Evolutionary conservation across 2,329 filamentous ascomycete species (phyloP), one percentile per base, ranked within the genome.

Genomic region (Acrodontium crateriforme): DNA sequence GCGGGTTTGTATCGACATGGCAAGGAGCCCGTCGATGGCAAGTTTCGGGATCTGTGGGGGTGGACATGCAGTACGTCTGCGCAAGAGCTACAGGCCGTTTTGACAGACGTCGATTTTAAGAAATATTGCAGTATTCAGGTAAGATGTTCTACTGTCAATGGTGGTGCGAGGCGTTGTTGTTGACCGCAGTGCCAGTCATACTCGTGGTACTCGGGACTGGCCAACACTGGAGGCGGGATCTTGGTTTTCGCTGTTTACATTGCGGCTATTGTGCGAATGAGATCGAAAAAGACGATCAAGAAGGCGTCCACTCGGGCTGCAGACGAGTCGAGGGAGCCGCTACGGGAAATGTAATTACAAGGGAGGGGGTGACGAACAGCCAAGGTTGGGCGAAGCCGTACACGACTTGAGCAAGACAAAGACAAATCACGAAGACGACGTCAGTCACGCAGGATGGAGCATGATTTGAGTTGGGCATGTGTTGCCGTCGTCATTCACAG

Each of bases 11-110:
- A 59, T 36, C 37, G 52, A 2, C 37, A 34, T 24, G 50, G 56
- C 21, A 58, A 53, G 36, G 47, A 54, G 18, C 41, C 40, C 2
- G 36, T 39, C 18, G 29, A 42, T 32, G 52, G 51, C 4, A 50
- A 51, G 33, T 45, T 40, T 18, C 42, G 47, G 34, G 55, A 59
- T 45, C 38, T 59, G 3, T 60, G 56, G 56, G 56, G 56, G 0
- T 60, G 56, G 56, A 55, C 48, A 15, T 58, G 53, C 32, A 49
- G 44, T 39, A 18, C 32, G 2, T 38, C 39, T 2, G 56, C 56
- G 18, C 26, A 44, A 25, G 42, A 39, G 30, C 47, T 59, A 10
- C 56, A 59, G 40, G 39, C 44, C 24, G 46, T 50, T n/a, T 52
- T 60, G 32, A 32, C 40, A 4, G 45, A 52, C 25, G 41, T 59